phyloP scores from a whole-genome alignment of 176 grass and related monocot species.

The Echinochloa phyllopogon region DNA sequence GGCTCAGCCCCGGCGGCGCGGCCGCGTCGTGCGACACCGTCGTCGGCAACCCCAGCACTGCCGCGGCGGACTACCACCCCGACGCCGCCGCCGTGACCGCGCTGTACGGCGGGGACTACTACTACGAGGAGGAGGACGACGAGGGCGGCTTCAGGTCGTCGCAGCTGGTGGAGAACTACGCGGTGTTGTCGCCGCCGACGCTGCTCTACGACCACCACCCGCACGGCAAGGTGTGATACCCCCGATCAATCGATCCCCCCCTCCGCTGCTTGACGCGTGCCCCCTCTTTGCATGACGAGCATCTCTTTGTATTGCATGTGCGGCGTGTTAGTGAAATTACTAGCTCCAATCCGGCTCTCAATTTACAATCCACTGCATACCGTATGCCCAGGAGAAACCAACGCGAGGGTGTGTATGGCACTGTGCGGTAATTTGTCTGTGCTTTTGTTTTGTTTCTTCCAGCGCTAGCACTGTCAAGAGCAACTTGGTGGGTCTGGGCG shows the following conservation, averaged over 20 bases:
- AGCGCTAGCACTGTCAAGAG: neutral
- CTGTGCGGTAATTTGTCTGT: constrained; percentile 17
- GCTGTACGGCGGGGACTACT: constrained; percentile 18
- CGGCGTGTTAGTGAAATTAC: neutral
- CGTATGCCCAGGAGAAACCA: neutral
- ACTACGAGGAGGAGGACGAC: neutral
- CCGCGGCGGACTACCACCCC: constrained; percentile 4
- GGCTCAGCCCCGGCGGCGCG: constrained; percentile 32
- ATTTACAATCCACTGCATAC: constrained; percentile 11
- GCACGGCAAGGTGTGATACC: constrained; percentile 45
- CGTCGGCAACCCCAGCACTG: neutral
- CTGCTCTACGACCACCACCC: constrained; percentile 62
- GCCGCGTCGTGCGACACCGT: constrained; percentile 21
- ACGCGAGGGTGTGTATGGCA: constrained; percentile 32
- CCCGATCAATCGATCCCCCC: constrained; percentile 1
- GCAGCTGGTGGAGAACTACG: constrained; percentile 56
- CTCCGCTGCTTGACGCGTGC: constrained; percentile 25
- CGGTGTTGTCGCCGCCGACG: constrained; percentile 55
- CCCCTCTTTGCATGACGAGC: constrained; percentile 30
- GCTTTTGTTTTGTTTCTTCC: constrained; percentile 8
- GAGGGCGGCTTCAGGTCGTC: constrained; percentile 40
- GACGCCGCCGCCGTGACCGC: constrained; percentile 1
- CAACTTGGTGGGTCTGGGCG: neutral
- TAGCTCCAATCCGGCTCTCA: constrained; percentile 14
- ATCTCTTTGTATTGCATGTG: constrained; percentile 56